Percentiles rank a stretch among this genome's conserved stretches.
These are phyloP conservation scores for Priceomyces castillae DNA, from an alignment of 805 yeast genomes.

Conservation along the genomic window DNA sequence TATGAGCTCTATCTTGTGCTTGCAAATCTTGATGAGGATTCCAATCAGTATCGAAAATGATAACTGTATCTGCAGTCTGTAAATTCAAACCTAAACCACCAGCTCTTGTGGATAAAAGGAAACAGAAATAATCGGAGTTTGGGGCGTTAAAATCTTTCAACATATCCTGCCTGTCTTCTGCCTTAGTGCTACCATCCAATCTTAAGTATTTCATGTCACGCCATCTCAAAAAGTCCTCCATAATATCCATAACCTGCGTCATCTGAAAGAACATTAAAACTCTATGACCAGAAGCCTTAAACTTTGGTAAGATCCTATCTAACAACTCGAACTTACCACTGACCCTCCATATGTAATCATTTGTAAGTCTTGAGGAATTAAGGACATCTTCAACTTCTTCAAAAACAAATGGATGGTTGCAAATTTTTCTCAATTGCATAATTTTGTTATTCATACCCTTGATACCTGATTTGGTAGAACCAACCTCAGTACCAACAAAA, in stretches of 20 bases:
- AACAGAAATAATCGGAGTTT: constrained; percentile 72
- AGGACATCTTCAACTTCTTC: constrained; percentile 75
- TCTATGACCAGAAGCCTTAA: constrained; percentile 71
- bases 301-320: constrained; percentile 73
- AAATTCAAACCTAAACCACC: constrained; percentile 86
- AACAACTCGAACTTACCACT: constrained; percentile 80
- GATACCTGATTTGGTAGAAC: constrained; percentile 61
- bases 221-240: constrained; percentile 77
- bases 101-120: constrained; percentile 79
- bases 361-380: constrained; percentile 60
- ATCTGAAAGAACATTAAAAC: constrained; percentile 82
- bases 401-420: constrained; percentile 85
- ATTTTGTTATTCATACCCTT: constrained; percentile 78
- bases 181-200: constrained; percentile 79
- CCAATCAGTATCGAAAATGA: constrained; percentile 87
- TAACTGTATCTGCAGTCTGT: constrained; percentile 85
- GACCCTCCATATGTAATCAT: constrained; percentile 69
- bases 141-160: constrained; percentile 74
- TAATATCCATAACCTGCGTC: constrained; percentile 88
- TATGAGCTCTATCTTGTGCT: constrained; percentile 87
- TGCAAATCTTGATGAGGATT: constrained; percentile 90
- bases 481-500: constrained; percentile 61
- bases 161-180: constrained; percentile 78
- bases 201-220: constrained; percentile 68
- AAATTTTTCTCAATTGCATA: constrained; percentile 82